phyloP scores from a whole-genome alignment of 345 rosid species.

The Schrenkiella parvula region DNA sequence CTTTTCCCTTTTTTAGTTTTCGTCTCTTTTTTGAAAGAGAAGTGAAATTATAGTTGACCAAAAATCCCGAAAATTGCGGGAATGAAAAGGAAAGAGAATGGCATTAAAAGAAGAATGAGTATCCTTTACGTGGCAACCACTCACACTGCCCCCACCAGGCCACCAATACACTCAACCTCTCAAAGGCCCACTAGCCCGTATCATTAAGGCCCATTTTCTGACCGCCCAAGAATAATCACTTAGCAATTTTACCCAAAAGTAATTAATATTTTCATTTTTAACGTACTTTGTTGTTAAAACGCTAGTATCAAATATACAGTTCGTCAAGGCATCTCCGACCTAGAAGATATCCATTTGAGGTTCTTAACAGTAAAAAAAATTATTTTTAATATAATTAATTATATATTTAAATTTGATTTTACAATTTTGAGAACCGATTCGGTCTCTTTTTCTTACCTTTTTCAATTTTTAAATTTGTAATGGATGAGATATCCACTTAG shows the following conservation, averaged over 20 bases:
- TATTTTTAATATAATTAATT: too few relatives aligned
- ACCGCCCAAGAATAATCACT: neutral
- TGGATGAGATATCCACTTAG: too few relatives aligned
- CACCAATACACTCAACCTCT: neutral
- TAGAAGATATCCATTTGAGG: too few relatives aligned
- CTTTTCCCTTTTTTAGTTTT: too few relatives aligned
- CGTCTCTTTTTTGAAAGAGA: neutral
- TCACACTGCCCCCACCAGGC: constrained; percentile 15
- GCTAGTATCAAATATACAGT: neutral
- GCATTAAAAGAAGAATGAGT: neutral
- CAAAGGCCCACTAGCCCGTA: constrained; percentile 10
- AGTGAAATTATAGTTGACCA: constrained; percentile 17
- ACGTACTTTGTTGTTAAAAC: neutral
- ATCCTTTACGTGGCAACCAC: constrained; percentile 28
- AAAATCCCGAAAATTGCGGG: constrained; percentile 24
- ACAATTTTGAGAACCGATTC: too few relatives aligned
- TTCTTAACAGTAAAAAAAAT: too few relatives aligned
- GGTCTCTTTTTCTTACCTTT: too few relatives aligned
- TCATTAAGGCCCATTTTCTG: neutral
- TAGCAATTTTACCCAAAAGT: too few relatives aligned
- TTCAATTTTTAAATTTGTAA: too few relatives aligned
- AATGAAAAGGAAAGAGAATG: neutral
- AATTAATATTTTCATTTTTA: neutral
- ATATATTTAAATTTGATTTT: too few relatives aligned
- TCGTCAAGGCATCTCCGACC: too few relatives aligned